Evolutionary conservation across 192 early-diverging fungal genomes (phyloP).

Genomic region (Podila verticillata): DNA sequence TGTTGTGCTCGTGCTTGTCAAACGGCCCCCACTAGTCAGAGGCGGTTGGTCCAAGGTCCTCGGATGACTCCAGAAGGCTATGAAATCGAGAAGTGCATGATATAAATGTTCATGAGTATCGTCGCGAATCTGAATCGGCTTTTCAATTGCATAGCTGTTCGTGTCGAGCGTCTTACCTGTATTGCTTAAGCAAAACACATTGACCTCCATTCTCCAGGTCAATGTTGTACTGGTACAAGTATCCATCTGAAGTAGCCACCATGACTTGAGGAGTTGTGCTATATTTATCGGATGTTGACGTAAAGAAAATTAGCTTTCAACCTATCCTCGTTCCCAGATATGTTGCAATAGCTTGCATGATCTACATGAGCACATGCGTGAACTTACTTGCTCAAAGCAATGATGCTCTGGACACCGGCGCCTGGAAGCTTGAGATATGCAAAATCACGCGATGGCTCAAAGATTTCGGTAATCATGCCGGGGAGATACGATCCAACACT

Average conservation of each 20-base stretch:
- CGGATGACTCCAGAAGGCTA: slow-evolving; percentile 12
- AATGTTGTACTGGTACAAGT: slow-evolving; percentile 91
- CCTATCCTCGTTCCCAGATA: too few relatives aligned
- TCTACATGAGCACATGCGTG: neutral
- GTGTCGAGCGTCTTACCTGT: slow-evolving; percentile 54
- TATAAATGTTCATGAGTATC: neutral
- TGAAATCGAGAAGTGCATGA: neutral
- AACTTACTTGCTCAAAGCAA: slow-evolving; percentile 75
- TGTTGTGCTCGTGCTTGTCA: neutral
- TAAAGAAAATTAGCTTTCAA: slow-evolving; percentile 8
- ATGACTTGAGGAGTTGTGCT: slow-evolving; percentile 82
- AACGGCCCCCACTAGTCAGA: neutral
- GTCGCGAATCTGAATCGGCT: neutral
- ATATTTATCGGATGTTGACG: neutral
- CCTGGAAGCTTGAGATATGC: slow-evolving; percentile 90
- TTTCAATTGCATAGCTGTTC: neutral
- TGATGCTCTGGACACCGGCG: slow-evolving; percentile 77
- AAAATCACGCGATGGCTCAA: slow-evolving; percentile 96
- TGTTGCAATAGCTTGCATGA: neutral
- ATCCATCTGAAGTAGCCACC: slow-evolving; percentile 92
- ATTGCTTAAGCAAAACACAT: slow-evolving; percentile 85
- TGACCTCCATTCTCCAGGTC: slow-evolving; percentile 91
- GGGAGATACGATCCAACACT: slow-evolving; percentile 90
- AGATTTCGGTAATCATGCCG: slow-evolving; percentile 88
- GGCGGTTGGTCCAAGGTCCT: neutral